Base-by-base conservation (phyloP, 1,284 basidiomycete species). In the Megacollybia platyphylla region DNA sequence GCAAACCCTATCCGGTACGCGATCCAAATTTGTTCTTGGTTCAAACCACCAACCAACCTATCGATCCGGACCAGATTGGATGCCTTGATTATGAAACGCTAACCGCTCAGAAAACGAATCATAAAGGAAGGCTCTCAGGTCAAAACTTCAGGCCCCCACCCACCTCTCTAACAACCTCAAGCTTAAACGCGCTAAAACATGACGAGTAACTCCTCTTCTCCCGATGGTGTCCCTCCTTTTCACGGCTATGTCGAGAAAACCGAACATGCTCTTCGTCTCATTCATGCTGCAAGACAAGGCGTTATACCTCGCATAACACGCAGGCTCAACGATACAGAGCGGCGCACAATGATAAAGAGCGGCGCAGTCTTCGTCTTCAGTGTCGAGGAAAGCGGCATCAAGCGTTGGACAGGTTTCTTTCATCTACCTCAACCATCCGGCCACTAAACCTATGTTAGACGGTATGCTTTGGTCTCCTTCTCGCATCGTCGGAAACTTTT, bases 351-450 rank as follows among this genome's bases (percentile, higher is more conserved):
- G 69, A 84, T 89, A 57, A 70, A 71, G 49, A 82, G 80, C 44
- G 86, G 86, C n/a, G 73, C 81, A 7, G 75, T 88, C 24, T 89
- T 87, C 55, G 79, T 88, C 39, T 89, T 87, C 61, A 79, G 74
- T 52, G 85, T 87, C 54, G 75, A 82, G 49, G 83, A 87, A 53
- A 85, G 83, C 48, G 81, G 80, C 17, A 88, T 89, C 58, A 87
- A 85, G 57, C 70, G 86, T 15, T 88, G 86, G 86, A 88, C 86
- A 40, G 70, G 68, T 68, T 44, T 45, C 59, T 32, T 17, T 10
- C 27, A 10, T 5, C 10, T 26, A 5, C 29, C 9, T 9, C 35
- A 28, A n/a, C 9, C 29, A 29, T 36, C 15, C 17, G 24, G 15
- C 18, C 30, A 9, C 18, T 45, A 18, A 20, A 45, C 34, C 20